Evolutionary conservation across 768 basidiomycete genomes (phyloP).

Genomic region (Cubamyces lactineus): DNA sequence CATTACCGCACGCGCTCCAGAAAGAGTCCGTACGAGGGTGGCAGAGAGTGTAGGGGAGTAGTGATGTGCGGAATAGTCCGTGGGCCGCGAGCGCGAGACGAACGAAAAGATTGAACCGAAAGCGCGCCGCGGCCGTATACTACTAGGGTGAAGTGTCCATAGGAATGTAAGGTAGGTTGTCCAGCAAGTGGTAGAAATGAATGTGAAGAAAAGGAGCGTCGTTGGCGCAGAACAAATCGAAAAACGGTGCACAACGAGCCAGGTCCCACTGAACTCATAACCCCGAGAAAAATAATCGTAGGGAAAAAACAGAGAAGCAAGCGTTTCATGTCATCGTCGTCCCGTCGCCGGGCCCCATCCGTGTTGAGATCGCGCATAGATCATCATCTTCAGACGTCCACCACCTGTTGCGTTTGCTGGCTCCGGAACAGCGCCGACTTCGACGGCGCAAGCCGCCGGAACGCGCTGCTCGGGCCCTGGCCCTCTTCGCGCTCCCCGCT

Average conservation of each 20-base stretch:
- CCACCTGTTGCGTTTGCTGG: conserved; percentile 24
- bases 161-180: conserved; percentile 26
- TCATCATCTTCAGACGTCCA: conserved; percentile 20
- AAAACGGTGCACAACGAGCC: conserved; percentile 16
- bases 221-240: conserved; percentile 1
- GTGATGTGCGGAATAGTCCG: conserved; percentile 21
- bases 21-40: conserved; percentile 17
- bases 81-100: conserved; percentile 2
- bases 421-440: conserved; percentile 47
- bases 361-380: conserved; percentile 4
- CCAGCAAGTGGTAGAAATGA: conserved; percentile 26
- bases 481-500: conserved; percentile 30
- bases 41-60: conserved; percentile 22
- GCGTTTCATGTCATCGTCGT: conserved; percentile 17
- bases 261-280: conserved; percentile 16
- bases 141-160: conserved; percentile 6
- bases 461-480: conserved; percentile 37
- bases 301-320: neutral
- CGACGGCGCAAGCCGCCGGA: conserved; percentile 48
- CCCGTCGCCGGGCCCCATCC: conserved; percentile 8
- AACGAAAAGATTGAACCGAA: conserved; percentile 2
- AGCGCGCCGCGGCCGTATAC: conserved; percentile 21
- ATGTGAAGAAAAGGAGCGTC: conserved; percentile 8
- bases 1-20: conserved; percentile 7
- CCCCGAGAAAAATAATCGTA: conserved; percentile 13